Conservation (phyloP, 140 eudicot genomes). For the Senecio squalidus region DNA sequence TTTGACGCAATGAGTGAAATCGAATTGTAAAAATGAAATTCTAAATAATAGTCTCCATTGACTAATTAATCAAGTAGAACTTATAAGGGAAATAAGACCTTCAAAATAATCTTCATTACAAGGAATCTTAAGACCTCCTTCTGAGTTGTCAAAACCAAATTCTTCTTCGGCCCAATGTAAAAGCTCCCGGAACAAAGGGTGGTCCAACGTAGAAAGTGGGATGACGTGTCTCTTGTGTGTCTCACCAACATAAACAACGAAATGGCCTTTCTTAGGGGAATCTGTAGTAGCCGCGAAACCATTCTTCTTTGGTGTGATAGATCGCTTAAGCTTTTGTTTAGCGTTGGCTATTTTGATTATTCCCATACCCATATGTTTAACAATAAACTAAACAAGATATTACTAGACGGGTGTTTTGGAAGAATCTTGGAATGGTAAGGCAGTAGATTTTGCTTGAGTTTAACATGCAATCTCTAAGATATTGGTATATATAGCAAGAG, state of each 20-base stretch:
- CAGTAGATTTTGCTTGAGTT: conserved; percentile 13
- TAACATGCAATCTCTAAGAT: conserved; percentile 13
- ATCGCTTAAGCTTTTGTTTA: conserved; percentile 26
- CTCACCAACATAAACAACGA: conserved; percentile 36
- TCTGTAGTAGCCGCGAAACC: conserved; percentile 16
- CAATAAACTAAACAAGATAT: neutral
- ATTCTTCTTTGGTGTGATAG: conserved; percentile 34
- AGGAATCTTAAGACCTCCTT: conserved; percentile 42
- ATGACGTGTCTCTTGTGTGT: conserved; percentile 28
- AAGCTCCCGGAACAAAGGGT: conserved; percentile 40
- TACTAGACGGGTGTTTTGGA: neutral
- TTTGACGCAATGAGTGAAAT: conserved; percentile 5
- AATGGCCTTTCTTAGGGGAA: conserved; percentile 43
- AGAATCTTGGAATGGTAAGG: conserved; percentile 15
- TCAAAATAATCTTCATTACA: conserved; percentile 37
- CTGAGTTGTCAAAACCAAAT: conserved; percentile 38
- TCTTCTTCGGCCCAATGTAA: conserved; percentile 45
- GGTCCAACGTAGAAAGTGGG: conserved; percentile 39
- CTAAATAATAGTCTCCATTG: conserved; percentile 3
- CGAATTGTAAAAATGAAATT: conserved; percentile 14
- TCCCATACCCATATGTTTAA: conserved; percentile 26
- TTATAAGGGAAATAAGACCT: conserved; percentile 32
- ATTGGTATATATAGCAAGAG: conserved; percentile 29
- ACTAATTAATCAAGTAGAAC: conserved; percentile 26
- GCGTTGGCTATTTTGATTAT: conserved; percentile 33